Base-by-base conservation (phyloP, 805 yeast genomes). In the Yarrowia yakushimensis region DNA sequence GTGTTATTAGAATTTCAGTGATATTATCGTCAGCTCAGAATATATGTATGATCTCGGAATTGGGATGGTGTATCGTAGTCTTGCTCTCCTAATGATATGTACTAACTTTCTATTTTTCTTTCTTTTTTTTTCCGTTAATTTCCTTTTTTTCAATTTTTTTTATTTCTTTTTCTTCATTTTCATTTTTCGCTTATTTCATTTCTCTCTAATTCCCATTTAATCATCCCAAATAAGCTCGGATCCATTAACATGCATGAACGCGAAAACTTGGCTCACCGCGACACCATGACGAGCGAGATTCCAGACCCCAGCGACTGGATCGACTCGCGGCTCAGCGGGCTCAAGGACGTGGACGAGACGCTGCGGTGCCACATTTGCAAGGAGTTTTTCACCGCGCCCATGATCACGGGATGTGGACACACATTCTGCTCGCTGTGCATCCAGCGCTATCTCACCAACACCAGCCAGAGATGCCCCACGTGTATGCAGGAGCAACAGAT, bases 401-500 rank as follows among this genome's bases (percentile, higher is more conserved):
- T 90, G 36, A 74, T 87, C 43, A 88, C 97, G 0, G 81, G 86
- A 1, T 92, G 98, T 76, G 86, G 88, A 36, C 97, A 92, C 72
- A 85, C 92, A 0, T 92, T 90, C 72, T 92, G 98, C 73, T 89
- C 96, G 0, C 79, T 85, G 13, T 92, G 98, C 72, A 88, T 92
- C 28, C 78, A 97, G 63, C 82, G 87, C 65, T 83, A 86, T 66
- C 74, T 92, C 39, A 76, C 83, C n/a, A 73, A 73, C 37, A 82
- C 81, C 30, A 80, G 81, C 18, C 76, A 79, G 64, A n/a, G 61
- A 15, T 92, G 97, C 69, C 97, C 97, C 0, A 74, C 88, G 57
- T 92, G 97, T 72, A 80, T 86, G 23, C 78, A 81, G 25, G 88
- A 85, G 67, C 81, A 86, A 30, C 82, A 84, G 69, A 92, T 88